Base-by-base conservation (phyloP, 768 basidiomycete genomes). In the Rhizopogon vulgaris region DNA sequence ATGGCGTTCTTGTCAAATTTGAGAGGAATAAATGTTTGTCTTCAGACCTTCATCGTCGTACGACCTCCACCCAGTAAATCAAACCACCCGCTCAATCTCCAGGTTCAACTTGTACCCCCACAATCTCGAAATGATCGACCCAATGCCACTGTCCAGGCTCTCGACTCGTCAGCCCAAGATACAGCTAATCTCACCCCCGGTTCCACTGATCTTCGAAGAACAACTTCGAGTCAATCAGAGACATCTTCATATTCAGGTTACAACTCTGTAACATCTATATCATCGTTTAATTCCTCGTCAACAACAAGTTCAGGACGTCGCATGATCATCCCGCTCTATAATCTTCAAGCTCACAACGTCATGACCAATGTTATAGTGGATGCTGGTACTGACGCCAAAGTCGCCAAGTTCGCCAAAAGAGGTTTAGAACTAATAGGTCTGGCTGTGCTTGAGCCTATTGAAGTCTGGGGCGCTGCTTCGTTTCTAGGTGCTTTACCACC, bases 11-110 rank as follows among this genome's bases (percentile, higher is more conserved):
- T 17, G 41, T 45, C 52, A 17, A 51, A 14, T 38, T 48, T 43
- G 46, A 27, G 22, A 42, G 45, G 32, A 30, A 48, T 38, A 0
- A 52, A 39, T 17, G 22, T 22, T 22, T 22, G 22, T 41, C 11
- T 22, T 22, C 63, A 94, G 92, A 90, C 87, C 0, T 92, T 94
- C 71, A 89, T 94, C 52, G 83, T 95, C 62, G 94, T 95, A 51
- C 83, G 90, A 46, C 94, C 94, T 4, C 92, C 92, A 2, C 90
- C 91, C 1, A 82, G 88, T 6, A 83, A 84, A 60, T 76, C 80
- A n/a, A 88, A 87, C 56, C 90, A 94, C 57, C 87, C 92, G 0
- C 74, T 94, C 40, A 94, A 94, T 64, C 76, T 95, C 1, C 94
- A 96, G 60, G 84, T 96, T 10, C 94, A 96, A 66, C 84, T 96